phyloP scores from a whole-genome alignment of 2,329 filamentous ascomycete species.

The Boeremia exigua region DNA sequence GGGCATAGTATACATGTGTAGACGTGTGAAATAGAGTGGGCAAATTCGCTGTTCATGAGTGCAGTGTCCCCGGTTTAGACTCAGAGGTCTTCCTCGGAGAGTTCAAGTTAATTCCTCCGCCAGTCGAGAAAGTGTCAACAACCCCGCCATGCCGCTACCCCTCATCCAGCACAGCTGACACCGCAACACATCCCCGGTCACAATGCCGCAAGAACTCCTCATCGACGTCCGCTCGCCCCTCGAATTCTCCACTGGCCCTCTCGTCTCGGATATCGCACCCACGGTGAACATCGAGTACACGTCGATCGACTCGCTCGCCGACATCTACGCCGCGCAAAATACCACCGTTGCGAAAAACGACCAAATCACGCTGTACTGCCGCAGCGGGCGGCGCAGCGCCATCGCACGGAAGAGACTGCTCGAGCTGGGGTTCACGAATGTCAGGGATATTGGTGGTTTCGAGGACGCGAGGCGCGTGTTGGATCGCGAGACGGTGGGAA shows the following conservation, averaged over 20 bases:
- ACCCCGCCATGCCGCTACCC: too few species aligned
- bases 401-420: constrained; percentile 41
- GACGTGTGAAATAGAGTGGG: too few species aligned
- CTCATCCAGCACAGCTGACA: too few species aligned
- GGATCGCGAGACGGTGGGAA: constrained; percentile 33
- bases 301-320: constrained; percentile 36
- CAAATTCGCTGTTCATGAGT: too few species aligned
- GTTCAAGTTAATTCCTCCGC: too few species aligned
- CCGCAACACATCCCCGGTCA: neutral
- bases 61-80: too few species aligned
- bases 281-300: constrained; percentile 49
- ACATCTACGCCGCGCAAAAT: constrained; percentile 26
- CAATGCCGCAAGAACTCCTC: constrained; percentile 28
- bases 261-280: constrained; percentile 29
- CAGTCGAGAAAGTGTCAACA: too few species aligned
- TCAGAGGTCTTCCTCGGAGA: too few species aligned
- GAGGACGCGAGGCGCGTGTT: constrained; percentile 41
- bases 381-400: constrained; percentile 41
- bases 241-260: constrained; percentile 44
- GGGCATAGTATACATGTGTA: too few species aligned
- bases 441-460: constrained; percentile 46
- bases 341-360: constrained; percentile 32
- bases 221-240: constrained; percentile 47
- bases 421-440: constrained; percentile 37
- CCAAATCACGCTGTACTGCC: constrained; percentile 48